Base-by-base conservation (phyloP, 495 filamentous ascomycete species). In the Hyaloscypha bicolor region DNA sequence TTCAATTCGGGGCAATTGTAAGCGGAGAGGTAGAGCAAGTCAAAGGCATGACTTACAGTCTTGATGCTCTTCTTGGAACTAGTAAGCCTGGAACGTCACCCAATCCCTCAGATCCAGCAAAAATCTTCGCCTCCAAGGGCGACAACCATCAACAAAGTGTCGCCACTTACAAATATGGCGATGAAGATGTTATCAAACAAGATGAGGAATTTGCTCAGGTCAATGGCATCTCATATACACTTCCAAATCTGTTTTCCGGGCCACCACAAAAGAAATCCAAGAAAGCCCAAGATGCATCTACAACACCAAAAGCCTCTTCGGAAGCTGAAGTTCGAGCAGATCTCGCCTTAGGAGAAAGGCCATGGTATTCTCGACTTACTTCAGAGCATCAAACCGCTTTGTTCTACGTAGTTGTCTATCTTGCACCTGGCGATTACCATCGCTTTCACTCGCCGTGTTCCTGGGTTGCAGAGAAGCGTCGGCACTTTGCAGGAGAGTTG, bases 351-450 rank as follows among this genome's bases (percentile, higher is more conserved):
- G 87, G 85, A 19, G 90, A 91, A 52, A 81, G 80, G 62, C 87
- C 91, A 5, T 97, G 93, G 93, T 95, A 93, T 77, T 80, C 88
- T 8, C 85, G 89, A 12, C 76, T 86, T 21, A 78, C 79, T 0
- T 74, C 80, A 1, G 89, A 86, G 63, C 81, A 78, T 55, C 83
- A 83, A 19, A 87, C 85, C 32, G 83, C 87, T n/a, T 86, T 99
- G 31, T 97, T 93, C 82, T 99, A 97, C 76, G 88, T 89, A 55
- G 95, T 99, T 63, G 88, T 99, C 72, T 99, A 99, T 79, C 87
- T 99, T n/a, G 95, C 95, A 0, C 95, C 95, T 0, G 95, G 95
- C 31, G 95, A 99, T 78, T 99, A 99, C 81, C 95, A 99, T 79
- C 91, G 94, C 59, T 99, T 98, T 83, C 95, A 99, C 79, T 95